These are phyloP conservation scores for Poa pratensis DNA, from an alignment of 176 grass and related monocot genomes.

Conservation along the genomic window DNA sequence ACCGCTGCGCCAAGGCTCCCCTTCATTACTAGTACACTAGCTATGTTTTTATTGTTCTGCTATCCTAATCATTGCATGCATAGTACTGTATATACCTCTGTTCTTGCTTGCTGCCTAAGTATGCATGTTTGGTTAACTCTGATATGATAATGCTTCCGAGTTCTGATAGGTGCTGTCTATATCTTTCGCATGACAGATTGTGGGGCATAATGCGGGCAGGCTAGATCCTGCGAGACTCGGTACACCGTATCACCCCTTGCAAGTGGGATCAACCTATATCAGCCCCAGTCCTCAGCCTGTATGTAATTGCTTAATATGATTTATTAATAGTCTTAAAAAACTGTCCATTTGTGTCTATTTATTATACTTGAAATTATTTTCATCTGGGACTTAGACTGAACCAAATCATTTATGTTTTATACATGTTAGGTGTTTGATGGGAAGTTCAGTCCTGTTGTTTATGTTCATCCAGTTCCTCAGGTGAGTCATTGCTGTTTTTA, in stretches of 20 bases:
- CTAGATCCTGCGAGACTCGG: slow-evolving; percentile 60
- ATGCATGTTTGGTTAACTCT: neutral
- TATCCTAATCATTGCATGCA: slow-evolving; percentile 1
- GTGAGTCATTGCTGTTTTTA: slow-evolving; percentile 40
- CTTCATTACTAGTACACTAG: no score
- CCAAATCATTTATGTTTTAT: slow-evolving; percentile 12
- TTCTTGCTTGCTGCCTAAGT: slow-evolving; percentile 23
- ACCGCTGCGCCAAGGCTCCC: no score
- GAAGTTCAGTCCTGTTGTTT: slow-evolving; percentile 58
- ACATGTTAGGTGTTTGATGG: slow-evolving; percentile 54
- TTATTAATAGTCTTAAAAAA: no score
- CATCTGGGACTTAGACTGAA: neutral
- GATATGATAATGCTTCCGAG: slow-evolving; percentile 32
- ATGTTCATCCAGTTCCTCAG: slow-evolving; percentile 65
- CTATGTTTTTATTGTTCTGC: slow-evolving; percentile 3
- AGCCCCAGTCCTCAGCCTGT: slow-evolving; percentile 51
- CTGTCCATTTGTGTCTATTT: neutral
- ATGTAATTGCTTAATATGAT: slow-evolving; percentile 44
- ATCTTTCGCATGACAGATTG: slow-evolving; percentile 43
- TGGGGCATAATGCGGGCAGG: slow-evolving; percentile 43
- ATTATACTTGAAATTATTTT: neutral
- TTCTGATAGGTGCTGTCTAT: slow-evolving; percentile 36
- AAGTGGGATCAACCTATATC: slow-evolving; percentile 50
- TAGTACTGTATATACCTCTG: slow-evolving; percentile 1
- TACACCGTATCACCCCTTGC: slow-evolving; percentile 62